Base-by-base conservation (phyloP, 2,329 filamentous ascomycete genomes). In the Microcyclosporella mali region DNA sequence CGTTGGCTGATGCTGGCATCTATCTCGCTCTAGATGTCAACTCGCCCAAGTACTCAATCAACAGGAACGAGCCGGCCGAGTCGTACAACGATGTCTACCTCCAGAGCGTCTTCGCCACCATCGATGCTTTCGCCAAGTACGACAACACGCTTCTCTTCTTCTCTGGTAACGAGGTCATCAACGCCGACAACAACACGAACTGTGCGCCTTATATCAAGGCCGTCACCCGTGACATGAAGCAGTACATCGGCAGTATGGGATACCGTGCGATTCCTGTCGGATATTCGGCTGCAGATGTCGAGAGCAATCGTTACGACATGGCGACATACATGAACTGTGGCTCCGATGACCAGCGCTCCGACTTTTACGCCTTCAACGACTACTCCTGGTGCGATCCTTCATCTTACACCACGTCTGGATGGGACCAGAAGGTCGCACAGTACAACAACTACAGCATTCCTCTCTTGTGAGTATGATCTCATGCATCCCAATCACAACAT, bases 241-340 rank as follows among this genome's bases (percentile, higher is more conserved):
- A 81, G 62, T 89, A 89, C 71, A 81, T 88, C 68, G 78, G 80
- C 66, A 81, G 80, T 60, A 78, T 84, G 60, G 70, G 77, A 47
- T 73, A 79, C 60, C 82, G 85, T 55, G 56, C 68, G 47, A 84
- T 89, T 52, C 84, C 85, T 16, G 82, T 88, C 45, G 85, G 85
- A 33, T 89, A 89, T 73, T 88, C 84, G 6, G 85, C 85, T 46
- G 89, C 88, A 47, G 88, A 95, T 69, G 85, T 95, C 43, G 75
- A 85, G 47, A 75, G 80, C 60, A 95, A 94, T 74, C 85, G 88
- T 57, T 79, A 84, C 70, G 79, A 95, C 70, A 88, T 88, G 64
- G 88, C 89, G 36, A 62, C 82, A 41, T 95, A 94, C 76, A 88
- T 95, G 81, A 95, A 95, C 78, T 95, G 89, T 63, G 89, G 89